Conservation (phyloP, 1,284 basidiomycete genomes). For the Apiotrichum akiyoshidainum region DNA sequence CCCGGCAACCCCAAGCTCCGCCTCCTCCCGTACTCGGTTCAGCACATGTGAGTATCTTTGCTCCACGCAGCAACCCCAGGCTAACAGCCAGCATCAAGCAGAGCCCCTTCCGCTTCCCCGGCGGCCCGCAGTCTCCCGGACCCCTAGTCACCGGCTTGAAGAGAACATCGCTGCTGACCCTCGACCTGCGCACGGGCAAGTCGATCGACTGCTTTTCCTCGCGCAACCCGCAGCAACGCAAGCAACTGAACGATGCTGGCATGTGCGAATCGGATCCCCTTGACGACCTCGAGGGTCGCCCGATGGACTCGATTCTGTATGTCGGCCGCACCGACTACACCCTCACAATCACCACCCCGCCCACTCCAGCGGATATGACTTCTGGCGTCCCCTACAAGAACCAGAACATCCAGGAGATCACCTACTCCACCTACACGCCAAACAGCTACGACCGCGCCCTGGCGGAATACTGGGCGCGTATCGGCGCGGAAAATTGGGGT, state of each 20-base stretch:
- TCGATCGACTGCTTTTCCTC: constrained; percentile 44
- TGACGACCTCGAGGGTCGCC: constrained; percentile 41
- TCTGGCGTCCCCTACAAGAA: constrained; percentile 8
- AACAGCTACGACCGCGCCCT: constrained; percentile 47
- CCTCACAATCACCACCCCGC: constrained; percentile 37
- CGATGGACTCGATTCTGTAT: constrained; percentile 37
- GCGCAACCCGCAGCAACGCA: constrained; percentile 19
- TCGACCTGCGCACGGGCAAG: constrained; percentile 48
- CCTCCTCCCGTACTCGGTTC: constrained; percentile 47
- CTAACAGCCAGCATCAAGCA: constrained; percentile 37
- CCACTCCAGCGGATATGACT: constrained; percentile 5
- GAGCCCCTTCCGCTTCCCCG: constrained; percentile 48
- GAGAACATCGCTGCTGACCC: constrained; percentile 45
- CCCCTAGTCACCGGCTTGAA: constrained; percentile 49
- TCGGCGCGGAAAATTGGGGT: constrained; percentile 21
- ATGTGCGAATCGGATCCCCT: constrained; percentile 38
- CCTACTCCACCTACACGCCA: constrained; percentile 48
- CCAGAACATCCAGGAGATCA: constrained; percentile 40
- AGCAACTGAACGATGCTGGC: not conserved
- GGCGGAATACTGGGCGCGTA: constrained; percentile 45
- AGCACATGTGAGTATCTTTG: constrained; percentile 44
- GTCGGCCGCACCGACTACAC: constrained; percentile 47
- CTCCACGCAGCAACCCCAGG: not conserved
- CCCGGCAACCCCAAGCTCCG: constrained; percentile 39
- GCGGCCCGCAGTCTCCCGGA: constrained; percentile 30